Conservation (phyloP, 2,329 filamentous ascomycete genomes). For the Fusarium setosum region DNA sequence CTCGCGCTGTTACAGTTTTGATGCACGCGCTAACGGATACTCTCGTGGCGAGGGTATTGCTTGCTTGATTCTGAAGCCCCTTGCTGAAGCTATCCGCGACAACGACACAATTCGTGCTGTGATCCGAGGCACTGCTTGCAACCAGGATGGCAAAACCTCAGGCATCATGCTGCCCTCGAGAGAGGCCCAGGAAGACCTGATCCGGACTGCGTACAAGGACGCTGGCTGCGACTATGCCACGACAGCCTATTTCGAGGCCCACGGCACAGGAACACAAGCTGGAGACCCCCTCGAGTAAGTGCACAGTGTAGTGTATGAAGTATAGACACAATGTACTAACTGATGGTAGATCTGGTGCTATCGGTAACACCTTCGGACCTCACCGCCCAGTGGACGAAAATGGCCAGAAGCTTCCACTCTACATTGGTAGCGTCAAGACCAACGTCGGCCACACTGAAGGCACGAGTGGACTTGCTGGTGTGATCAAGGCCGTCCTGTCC, state of each 20-base stretch:
- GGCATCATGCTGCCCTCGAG: constrained; percentile 49
- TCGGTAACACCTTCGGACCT: background rate
- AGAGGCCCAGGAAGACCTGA: constrained; percentile 36
- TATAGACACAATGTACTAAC: too few species aligned
- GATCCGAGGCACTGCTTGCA: constrained; percentile 39
- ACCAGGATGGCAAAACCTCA: constrained; percentile 54
- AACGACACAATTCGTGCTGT: constrained; percentile 52
- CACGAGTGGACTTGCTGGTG: background rate
- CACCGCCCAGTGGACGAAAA: too few species aligned
- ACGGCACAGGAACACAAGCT: constrained; percentile 9
- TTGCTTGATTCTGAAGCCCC: constrained; percentile 60
- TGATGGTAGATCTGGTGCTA: background rate
- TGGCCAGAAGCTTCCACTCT: background rate
- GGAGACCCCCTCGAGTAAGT: background rate
- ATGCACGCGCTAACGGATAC: constrained; percentile 46
- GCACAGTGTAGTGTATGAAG: too few species aligned
- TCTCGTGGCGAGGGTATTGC: constrained; percentile 42
- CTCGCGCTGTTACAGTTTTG: constrained; percentile 44
- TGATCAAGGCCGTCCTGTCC: background rate
- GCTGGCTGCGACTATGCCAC: constrained; percentile 40
- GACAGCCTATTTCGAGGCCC: constrained; percentile 48
- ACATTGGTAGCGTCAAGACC: background rate
- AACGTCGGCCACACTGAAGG: background rate
- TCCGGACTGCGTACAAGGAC: constrained; percentile 41
- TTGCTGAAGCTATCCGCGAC: constrained; percentile 57